Percentiles rank a stretch among this genome's conserved stretches.
phyloP scores from a whole-genome alignment of 2,329 filamentous ascomycete species.

The Xenosphaeropsis pyriputrescens region DNA sequence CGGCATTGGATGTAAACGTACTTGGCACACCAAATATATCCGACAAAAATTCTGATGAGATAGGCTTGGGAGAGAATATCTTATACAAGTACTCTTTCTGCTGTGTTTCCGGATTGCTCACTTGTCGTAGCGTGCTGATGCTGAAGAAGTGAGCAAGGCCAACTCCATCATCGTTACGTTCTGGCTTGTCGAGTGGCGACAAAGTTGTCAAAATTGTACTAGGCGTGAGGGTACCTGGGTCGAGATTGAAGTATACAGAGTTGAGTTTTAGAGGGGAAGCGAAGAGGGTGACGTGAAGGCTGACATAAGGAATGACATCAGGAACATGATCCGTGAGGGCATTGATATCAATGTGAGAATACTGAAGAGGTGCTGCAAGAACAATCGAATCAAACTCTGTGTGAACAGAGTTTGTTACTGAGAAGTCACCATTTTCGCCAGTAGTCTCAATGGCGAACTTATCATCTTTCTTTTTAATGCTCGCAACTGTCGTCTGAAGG shows the following conservation, averaged over 20 bases:
- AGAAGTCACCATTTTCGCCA: conserved; percentile 3
- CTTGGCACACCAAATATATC: conserved; percentile 28
- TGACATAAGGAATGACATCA: conserved; percentile 71
- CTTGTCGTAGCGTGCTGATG: conserved; percentile 56
- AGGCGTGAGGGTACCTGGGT: conserved; percentile 42
- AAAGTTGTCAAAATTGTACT: conserved; percentile 75
- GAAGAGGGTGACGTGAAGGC: conserved; percentile 81
- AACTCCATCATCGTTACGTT: conserved; percentile 37
- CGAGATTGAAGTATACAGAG: conserved; percentile 56
- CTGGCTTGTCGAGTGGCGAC: conserved; percentile 31
- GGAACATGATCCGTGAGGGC: conserved; percentile 57
- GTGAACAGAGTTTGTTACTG: conserved; percentile 1
- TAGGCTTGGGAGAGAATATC: conserved; percentile 42
- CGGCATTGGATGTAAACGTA: conserved; percentile 1
- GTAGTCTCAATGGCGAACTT: conserved; percentile 30
- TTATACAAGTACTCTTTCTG: conserved; percentile 46
- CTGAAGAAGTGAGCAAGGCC: conserved; percentile 75
- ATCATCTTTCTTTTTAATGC: conserved; percentile 34
- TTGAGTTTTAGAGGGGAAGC: conserved; percentile 62
- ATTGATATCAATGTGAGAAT: conserved; percentile 50
- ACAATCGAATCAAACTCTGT: conserved; percentile 62
- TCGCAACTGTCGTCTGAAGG: conserved; percentile 53
- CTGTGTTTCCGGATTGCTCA: conserved; percentile 42
- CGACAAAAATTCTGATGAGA: conserved; percentile 37
- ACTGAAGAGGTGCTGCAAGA: conserved; percentile 74